Percentiles rank a stretch among this genome's conserved stretches.
These are phyloP conservation scores for Trichoderma asperellum DNA, from an alignment of 2,329 filamentous ascomycete species.

Conservation along the genomic window DNA sequence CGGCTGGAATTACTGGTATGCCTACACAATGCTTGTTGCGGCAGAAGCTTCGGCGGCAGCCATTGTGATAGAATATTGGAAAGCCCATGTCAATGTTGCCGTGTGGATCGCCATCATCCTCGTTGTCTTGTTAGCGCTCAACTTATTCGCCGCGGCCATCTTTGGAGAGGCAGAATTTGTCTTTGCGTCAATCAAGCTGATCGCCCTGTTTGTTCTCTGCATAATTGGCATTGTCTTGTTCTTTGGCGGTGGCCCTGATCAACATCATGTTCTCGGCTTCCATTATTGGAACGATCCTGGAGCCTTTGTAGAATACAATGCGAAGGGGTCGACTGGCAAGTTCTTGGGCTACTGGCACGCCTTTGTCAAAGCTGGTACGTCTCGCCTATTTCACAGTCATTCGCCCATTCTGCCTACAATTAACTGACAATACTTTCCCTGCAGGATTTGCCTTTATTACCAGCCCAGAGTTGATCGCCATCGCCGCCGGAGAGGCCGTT, in stretches of 20 bases:
- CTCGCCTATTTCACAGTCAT: background rate
- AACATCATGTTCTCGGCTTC: slow-evolving; percentile 52
- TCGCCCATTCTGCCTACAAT: background rate
- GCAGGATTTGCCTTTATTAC: slow-evolving; percentile 65
- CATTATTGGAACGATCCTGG: slow-evolving; percentile 46
- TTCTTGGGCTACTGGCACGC: slow-evolving; percentile 64
- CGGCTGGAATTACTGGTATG: slow-evolving; percentile 67
- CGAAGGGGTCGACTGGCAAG: slow-evolving; percentile 51
- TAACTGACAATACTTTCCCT: background rate
- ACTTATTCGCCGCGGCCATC: slow-evolving; percentile 59
- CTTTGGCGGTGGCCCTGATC: slow-evolving; percentile 58
- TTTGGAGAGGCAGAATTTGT: slow-evolving; percentile 67
- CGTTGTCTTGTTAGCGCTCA: slow-evolving; percentile 57
- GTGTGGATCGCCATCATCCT: slow-evolving; percentile 65
- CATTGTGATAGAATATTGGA: slow-evolving; percentile 65
- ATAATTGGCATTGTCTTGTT: slow-evolving; percentile 60
- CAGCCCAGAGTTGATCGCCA: slow-evolving; percentile 64
- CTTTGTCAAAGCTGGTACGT: slow-evolving; percentile 47
- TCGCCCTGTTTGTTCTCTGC: slow-evolving; percentile 61
- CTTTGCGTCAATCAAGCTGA: slow-evolving; percentile 64
- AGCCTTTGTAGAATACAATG: slow-evolving; percentile 54
- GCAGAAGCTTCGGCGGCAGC: slow-evolving; percentile 62
- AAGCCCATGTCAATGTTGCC: slow-evolving; percentile 53
- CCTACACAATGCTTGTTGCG: slow-evolving; percentile 61
- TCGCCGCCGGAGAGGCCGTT: slow-evolving; percentile 67